phyloP scores from a whole-genome alignment of 345 rosid species.

The Clarkia xantiana region DNA sequence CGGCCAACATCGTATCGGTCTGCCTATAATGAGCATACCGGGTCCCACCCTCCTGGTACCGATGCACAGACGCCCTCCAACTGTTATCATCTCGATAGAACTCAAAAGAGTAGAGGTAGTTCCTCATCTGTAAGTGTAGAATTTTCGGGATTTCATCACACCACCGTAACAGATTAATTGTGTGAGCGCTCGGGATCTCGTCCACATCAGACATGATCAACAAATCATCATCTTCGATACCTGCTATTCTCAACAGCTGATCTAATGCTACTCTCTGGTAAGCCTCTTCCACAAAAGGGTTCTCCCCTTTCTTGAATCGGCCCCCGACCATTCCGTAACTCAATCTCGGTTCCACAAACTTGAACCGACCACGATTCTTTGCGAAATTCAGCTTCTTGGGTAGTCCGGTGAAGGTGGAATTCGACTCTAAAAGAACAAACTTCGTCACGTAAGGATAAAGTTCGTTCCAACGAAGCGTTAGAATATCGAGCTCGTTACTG shows the following conservation, averaged over 20 bases:
- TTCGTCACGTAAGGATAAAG: slow-evolving; percentile 23
- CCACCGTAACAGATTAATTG: slow-evolving; percentile 40
- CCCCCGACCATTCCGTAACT: slow-evolving; percentile 26
- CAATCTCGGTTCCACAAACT: slow-evolving; percentile 24
- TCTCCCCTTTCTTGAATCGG: slow-evolving; percentile 25
- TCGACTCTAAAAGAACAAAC: slow-evolving; percentile 25
- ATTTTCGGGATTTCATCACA: slow-evolving; percentile 35
- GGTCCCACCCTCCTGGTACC: slow-evolving; percentile 46
- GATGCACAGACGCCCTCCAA: slow-evolving; percentile 46
- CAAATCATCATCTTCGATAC: slow-evolving; percentile 1
- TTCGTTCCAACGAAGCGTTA: slow-evolving; percentile 21
- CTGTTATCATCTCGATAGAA: slow-evolving; percentile 27
- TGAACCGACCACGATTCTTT: slow-evolving; percentile 17
- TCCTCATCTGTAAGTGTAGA: slow-evolving; percentile 34
- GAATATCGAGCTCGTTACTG: slow-evolving; percentile 26
- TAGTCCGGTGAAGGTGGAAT: slow-evolving; percentile 24
- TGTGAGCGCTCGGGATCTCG: slow-evolving; percentile 19
- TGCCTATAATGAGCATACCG: slow-evolving; percentile 63
- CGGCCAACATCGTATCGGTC: slow-evolving; percentile 45
- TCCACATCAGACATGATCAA: slow-evolving; percentile 7
- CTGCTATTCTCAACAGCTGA: slow-evolving; percentile 2
- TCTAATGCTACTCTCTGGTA: slow-evolving; percentile 2
- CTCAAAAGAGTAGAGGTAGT: slow-evolving; percentile 45
- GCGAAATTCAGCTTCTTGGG: slow-evolving; percentile 18
- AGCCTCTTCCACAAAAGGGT: slow-evolving; percentile 23